Evolutionary conservation across 2,329 filamentous ascomycete genomes (phyloP).

Genomic region (Macrophomina tecta): DNA sequence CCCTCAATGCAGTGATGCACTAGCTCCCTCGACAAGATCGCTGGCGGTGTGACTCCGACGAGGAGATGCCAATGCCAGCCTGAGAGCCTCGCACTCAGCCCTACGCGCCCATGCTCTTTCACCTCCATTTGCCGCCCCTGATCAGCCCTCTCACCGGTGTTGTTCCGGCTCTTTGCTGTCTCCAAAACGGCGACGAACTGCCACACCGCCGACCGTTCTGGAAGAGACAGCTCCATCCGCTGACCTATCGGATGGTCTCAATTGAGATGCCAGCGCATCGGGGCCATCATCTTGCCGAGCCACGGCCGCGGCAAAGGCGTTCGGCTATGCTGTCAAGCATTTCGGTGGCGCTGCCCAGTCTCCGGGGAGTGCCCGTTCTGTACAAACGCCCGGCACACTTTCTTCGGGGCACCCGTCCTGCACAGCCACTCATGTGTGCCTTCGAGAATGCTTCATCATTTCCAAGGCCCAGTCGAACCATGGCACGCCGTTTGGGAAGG

Average conservation of each 20-base stretch:
- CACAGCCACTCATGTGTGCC: constrained; percentile 4
- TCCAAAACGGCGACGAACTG: not conserved
- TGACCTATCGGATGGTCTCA: not conserved
- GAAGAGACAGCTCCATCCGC: not conserved
- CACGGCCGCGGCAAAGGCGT: constrained; percentile 1
- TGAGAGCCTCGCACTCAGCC: constrained; percentile 5
- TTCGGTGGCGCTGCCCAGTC: constrained; percentile 13
- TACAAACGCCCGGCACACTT: not conserved
- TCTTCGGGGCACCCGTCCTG: not conserved
- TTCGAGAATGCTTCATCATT: constrained; percentile 3
- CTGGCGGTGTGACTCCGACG: constrained; percentile 5
- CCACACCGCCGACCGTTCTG: not conserved
- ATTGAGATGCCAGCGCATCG: not conserved
- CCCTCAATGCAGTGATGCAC: not conserved
- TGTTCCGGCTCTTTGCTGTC: not conserved
- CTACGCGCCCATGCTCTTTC: constrained; percentile 11
- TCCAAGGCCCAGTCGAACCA: not conserved
- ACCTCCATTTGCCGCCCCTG: constrained; percentile 6
- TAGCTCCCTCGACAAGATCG: constrained; percentile 18
- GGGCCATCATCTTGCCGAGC: not conserved
- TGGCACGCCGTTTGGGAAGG: not conserved
- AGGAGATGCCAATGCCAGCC: not conserved
- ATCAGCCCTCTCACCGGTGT: constrained; percentile 18
- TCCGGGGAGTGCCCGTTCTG: constrained; percentile 7
- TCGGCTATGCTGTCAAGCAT: constrained; percentile 7